Evolutionary conservation across 2,329 filamentous ascomycete genomes (phyloP), one percentile per base, ranked within the genome.

Genomic region (Fusarium neocosmosporiellum): DNA sequence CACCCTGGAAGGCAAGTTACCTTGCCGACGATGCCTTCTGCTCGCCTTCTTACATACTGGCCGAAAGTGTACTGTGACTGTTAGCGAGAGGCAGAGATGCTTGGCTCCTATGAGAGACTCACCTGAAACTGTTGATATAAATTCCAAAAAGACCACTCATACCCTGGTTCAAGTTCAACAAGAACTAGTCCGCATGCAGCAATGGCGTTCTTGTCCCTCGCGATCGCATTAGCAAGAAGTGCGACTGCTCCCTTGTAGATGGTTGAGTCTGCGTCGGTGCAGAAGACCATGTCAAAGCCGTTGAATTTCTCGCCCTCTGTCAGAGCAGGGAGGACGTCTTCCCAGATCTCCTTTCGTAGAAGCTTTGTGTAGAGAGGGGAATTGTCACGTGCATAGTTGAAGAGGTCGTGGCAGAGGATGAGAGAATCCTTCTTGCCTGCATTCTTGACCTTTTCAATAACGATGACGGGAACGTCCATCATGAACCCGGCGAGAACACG

Each of bases 111-210:
- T 4, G 10, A 7, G 8, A 7, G 16, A 62, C 63, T 6, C 29
- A 75, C 73, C 61, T 75, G 73, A 13, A 75, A 75, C 8, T 75
- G 73, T 2, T 75, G 73, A 43, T 75, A 76, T 1, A 75, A 33
- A 22, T 75, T 75, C 73, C 73, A 75, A 11, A 76, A 72, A 0
- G 73, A 75, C 73, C 73, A 75, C 11, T 76, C 73, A 10, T 50
- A 74, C 3, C 73, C 73, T 1, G 73, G 73, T 14, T 75, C 73
- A 7, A 75, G 41, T 20, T 75, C 73, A 7, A 75, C 73, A 1
- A 75, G 54, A 0, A 75, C 73, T 5, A 75, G 33, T 0, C 73
- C 73, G 59, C 73, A 75, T 3, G 73, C 73, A 9, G 73, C 73
- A 9, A 75, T 74, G 0, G 73, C 73, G 10, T 76, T 68, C 2